phyloP scores from a whole-genome alignment of 2,329 filamentous ascomycete species.

The Colletotrichum spaethianum region DNA sequence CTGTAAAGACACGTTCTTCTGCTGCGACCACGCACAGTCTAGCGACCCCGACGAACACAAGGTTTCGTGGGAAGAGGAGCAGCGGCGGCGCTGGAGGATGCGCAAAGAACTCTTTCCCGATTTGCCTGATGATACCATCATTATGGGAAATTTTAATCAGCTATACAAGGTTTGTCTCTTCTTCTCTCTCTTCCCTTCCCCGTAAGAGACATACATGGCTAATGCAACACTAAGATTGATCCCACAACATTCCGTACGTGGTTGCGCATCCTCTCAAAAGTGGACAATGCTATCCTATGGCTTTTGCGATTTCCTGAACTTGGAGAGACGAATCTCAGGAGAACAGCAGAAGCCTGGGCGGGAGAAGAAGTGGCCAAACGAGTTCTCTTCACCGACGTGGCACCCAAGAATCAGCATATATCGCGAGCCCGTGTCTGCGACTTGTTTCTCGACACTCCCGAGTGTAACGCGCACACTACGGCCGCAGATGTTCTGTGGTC shows the following conservation, averaged over 20 bases:
- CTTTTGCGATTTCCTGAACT: conserved; percentile 96
- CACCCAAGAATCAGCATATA: conserved; percentile 95
- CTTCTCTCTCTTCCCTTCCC: not conserved
- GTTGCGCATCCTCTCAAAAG: conserved; percentile 88
- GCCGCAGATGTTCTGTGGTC: conserved; percentile 97
- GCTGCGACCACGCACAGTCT: conserved; percentile 95
- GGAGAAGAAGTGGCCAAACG: conserved; percentile 87
- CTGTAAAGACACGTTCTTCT: conserved; percentile 96
- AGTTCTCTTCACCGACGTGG: conserved; percentile 96
- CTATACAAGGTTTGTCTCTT: conserved; percentile 86
- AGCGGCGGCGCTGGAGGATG: conserved; percentile 88
- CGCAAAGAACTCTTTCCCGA: conserved; percentile 91
- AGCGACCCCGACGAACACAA: conserved; percentile 78
- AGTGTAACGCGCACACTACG: conserved; percentile 98
- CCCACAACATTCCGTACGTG: conserved; percentile 96
- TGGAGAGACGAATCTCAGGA: conserved; percentile 86
- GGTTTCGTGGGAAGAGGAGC: conserved; percentile 87
- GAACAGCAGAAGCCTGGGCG: conserved; percentile 87
- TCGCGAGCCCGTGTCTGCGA: conserved; percentile 92
- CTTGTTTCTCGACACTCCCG: conserved; percentile 95
- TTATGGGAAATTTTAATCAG: conserved; percentile 98
- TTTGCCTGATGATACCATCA: conserved; percentile 86
- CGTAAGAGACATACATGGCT: conserved; percentile 23
- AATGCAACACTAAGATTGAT: conserved; percentile 78
- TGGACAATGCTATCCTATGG: conserved; percentile 94